Conservation (phyloP, 495 filamentous ascomycete species). For the Neurospora sp. region DNA sequence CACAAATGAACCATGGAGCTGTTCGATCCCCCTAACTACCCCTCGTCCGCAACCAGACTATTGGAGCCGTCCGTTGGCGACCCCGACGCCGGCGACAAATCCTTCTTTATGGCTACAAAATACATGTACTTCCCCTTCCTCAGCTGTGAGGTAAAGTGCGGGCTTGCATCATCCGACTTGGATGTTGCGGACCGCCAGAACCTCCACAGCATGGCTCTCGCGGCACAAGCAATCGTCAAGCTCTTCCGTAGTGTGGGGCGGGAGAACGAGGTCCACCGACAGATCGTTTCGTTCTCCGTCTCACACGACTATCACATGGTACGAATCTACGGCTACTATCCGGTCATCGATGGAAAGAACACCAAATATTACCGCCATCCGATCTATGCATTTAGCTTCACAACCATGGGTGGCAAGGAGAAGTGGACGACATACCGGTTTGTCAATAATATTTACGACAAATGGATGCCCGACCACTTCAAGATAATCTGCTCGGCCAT, state of each 20-base stretch:
- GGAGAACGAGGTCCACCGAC: constrained; percentile 26
- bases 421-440: neutral
- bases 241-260: constrained; percentile 23
- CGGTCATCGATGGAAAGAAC: constrained; percentile 5
- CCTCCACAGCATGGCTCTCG: constrained; percentile 25
- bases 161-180: constrained; percentile 1
- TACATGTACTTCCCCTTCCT: constrained; percentile 21
- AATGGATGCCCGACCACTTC: constrained; percentile 26
- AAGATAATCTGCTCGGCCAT: constrained; percentile 31
- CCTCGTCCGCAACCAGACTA: constrained; percentile 26
- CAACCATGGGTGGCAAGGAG: too few relatives aligned
- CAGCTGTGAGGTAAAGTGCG: constrained; percentile 16
- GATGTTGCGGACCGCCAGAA: constrained; percentile 9
- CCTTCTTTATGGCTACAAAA: constrained; percentile 17
- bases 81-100: neutral
- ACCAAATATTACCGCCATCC: constrained; percentile 8
- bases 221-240: constrained; percentile 25
- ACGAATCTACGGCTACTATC: constrained; percentile 30
- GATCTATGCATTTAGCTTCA: neutral
- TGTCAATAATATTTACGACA: constrained; percentile 29
- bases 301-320: constrained; percentile 31
- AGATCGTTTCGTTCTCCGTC: constrained; percentile 38
- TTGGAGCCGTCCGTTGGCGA: constrained; percentile 26
- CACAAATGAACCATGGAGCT: constrained; percentile 32
- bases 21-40: constrained; percentile 21